These are phyloP conservation scores for Fraxinus americana DNA, from an alignment of 257 asterid species.

Conservation along the genomic window DNA sequence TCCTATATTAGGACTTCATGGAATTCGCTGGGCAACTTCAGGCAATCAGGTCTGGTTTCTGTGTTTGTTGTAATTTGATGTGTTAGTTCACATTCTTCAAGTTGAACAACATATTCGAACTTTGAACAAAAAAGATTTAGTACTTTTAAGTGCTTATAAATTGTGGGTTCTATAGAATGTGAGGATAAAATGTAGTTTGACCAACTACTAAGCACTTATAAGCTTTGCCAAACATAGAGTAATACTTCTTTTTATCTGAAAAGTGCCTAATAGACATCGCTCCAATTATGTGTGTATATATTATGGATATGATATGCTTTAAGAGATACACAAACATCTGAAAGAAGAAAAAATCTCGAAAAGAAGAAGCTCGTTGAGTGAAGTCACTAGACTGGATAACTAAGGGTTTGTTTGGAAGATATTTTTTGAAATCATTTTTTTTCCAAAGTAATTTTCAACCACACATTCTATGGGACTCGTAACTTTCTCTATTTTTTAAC, in stretches of 20 bases:
- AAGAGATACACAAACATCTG: background rate
- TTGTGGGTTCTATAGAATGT: too few relatives aligned
- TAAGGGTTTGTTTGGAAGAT: background rate
- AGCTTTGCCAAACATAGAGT: background rate
- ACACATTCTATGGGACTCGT: too few relatives aligned
- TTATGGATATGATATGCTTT: background rate
- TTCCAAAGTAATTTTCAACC: too few relatives aligned
- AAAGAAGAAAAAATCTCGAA: background rate
- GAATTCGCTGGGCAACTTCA: slow-evolving; percentile 82
- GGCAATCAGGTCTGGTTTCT: slow-evolving; percentile 81
- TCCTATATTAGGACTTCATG: slow-evolving; percentile 82
- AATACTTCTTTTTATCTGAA: background rate
- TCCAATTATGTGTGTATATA: background rate
- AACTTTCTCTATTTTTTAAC: too few relatives aligned
- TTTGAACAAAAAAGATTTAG: background rate
- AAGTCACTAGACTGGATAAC: background rate
- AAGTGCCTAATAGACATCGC: background rate
- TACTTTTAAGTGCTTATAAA: too few relatives aligned
- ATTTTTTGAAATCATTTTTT: too few relatives aligned
- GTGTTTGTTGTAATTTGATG: slow-evolving; percentile 12
- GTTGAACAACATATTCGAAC: background rate
- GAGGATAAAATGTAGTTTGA: too few relatives aligned
- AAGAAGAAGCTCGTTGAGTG: background rate
- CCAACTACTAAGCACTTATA: too few relatives aligned
- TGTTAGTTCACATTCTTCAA: slow-evolving; percentile 3